These are phyloP conservation scores for Ustilago hordei DNA, from an alignment of 1,284 basidiomycete species.

Conservation along the genomic window DNA sequence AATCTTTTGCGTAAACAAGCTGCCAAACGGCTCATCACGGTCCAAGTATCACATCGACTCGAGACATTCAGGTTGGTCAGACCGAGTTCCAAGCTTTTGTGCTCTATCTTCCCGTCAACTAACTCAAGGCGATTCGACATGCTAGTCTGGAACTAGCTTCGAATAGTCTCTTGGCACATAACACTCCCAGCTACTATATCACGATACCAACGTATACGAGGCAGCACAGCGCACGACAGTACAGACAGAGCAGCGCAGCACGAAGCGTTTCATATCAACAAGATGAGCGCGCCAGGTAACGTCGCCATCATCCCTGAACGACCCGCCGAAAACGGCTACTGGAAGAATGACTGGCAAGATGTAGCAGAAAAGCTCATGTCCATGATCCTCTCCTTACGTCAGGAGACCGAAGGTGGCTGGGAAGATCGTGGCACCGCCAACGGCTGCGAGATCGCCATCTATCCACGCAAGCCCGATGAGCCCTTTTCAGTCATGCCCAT, in stretches of 20 bases:
- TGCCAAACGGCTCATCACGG: not conserved
- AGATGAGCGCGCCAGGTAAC: constrained; percentile 32
- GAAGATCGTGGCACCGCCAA: constrained; percentile 30
- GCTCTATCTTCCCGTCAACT: not conserved
- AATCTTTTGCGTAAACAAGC: not conserved
- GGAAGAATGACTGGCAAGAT: constrained; percentile 39
- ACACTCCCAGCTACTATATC: not conserved
- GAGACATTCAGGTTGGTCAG: not conserved
- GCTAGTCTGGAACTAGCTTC: not conserved
- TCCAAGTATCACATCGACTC: not conserved
- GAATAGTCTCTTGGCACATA: not conserved
- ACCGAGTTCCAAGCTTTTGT: not conserved
- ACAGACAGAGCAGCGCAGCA: not conserved
- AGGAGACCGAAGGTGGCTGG: constrained; percentile 46
- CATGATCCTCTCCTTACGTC: constrained; percentile 35
- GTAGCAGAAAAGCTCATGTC: constrained; percentile 37
- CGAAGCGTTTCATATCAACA: not conserved
- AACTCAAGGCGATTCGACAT: constrained; percentile 2
- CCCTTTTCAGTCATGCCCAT: constrained; percentile 45
- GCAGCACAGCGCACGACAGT: not conserved
- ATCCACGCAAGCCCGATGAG: constrained; percentile 34
- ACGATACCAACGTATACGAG: too few species aligned
- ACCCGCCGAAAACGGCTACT: constrained; percentile 45
- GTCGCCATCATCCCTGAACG: constrained; percentile 47
- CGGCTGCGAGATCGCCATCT: constrained; percentile 30